Conservation (phyloP, 495 filamentous ascomycete species). For the Cryomyces minteri region DNA sequence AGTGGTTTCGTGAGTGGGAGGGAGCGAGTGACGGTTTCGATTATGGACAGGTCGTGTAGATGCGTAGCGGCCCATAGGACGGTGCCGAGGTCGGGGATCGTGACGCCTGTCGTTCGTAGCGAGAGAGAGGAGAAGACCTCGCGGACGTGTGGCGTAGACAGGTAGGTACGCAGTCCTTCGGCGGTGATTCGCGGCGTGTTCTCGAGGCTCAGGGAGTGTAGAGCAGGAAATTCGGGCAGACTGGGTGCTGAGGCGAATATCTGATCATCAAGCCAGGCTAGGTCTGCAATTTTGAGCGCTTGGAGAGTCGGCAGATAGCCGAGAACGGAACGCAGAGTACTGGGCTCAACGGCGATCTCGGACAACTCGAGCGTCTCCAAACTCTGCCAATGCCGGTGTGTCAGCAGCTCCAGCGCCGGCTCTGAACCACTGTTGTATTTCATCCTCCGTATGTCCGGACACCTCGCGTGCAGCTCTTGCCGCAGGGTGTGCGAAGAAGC, state of each 20-base stretch:
- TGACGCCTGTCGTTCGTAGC: conserved; percentile 46
- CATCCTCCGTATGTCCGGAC: conserved; percentile 76
- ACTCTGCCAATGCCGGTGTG: conserved; percentile 49
- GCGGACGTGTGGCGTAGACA: conserved; percentile 31
- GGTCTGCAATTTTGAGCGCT: conserved; percentile 51
- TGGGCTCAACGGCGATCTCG: conserved; percentile 51
- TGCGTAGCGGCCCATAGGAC: conserved; percentile 41
- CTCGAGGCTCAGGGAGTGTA: conserved; percentile 50
- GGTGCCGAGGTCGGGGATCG: conserved; percentile 39
- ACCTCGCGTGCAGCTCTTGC: conserved; percentile 67
- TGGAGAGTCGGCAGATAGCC: conserved; percentile 43
- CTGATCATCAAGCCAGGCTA: conserved; percentile 53
- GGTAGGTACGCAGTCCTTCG: conserved; percentile 44
- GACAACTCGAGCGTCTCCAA: conserved; percentile 67
- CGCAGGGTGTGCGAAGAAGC: conserved; percentile 51
- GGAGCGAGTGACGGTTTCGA: conserved; percentile 42
- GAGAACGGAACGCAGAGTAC: conserved; percentile 50
- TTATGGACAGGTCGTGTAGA: conserved; percentile 47
- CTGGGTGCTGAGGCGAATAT: conserved; percentile 41
- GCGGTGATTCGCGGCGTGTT: conserved; percentile 50
- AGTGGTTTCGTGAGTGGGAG: conserved; percentile 38
- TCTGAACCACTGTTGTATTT: conserved; percentile 63
- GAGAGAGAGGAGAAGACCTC: conserved; percentile 38
- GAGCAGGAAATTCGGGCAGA: conserved; percentile 48
- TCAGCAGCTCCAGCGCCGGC: conserved; percentile 51